Base-by-base conservation (phyloP, 495 filamentous ascomycete genomes). In the Neurospora pannonica region DNA sequence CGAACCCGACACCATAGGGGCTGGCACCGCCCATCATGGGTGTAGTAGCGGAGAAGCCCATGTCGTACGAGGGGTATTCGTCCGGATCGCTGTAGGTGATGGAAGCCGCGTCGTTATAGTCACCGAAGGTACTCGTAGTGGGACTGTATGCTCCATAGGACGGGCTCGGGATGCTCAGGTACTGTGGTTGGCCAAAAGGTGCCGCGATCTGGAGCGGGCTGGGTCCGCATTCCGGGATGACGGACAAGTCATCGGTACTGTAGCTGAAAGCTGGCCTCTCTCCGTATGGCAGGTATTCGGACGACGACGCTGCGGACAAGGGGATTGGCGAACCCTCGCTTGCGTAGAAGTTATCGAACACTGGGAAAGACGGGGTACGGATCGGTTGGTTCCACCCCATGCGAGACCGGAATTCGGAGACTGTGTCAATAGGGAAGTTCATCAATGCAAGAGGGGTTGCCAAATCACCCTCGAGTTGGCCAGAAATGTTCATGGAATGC, bases 351-450 rank as follows among this genome's bases (percentile, higher is more conserved):
- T 83, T 84, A 38, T 82, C 75, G 76, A 87, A 89, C 72, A 85
- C 86, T 21, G 85, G 86, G 81, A 88, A 88, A 46, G 87, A 87
- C 6, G 82, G 85, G 19, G 87, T 88, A 60, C 86, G 81, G 71
- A 79, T 80, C 39, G 87, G 87, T 60, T 88, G 84, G 40, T 83
- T 75, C 89, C 89, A 91, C 48, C 88, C 89, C 88, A 90, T 89
- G 70, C 89, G 84, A 34, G 79, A 81, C 75, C 89, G 88, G 78
- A 91, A 91, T 70, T 89, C 86, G 54, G 84, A 79, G 70, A 90
- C 87, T 69, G 89, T 89, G 70, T 89, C 84, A 48, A 90, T 84
- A n/a, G 89, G 89, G 74, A 87, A 91, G 72, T 89, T 86, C 88
- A 91, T 90, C 40, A 91, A 81, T 28, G 80, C 76, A 54, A 90